phyloP scores from a whole-genome alignment of 163 green algal genomes.

The Volvox carteri region DNA sequence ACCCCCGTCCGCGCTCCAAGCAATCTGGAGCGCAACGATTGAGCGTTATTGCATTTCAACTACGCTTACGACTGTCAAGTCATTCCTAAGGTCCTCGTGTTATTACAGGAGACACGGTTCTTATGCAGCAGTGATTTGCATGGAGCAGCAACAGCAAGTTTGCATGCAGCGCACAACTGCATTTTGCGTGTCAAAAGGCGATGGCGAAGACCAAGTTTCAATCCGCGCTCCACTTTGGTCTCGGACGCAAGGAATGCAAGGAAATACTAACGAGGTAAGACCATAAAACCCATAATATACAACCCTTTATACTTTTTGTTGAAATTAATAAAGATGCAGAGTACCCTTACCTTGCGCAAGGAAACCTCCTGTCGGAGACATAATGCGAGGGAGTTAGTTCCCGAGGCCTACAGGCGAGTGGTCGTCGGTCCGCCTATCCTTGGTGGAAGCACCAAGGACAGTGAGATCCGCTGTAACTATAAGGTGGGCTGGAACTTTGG shows the following conservation, averaged over 20 bases:
- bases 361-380: not conserved
- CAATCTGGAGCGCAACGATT: constrained; percentile 1
- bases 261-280: too few relatives aligned
- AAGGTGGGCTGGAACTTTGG: not conserved
- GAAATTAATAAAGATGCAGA: not conserved
- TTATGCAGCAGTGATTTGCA: too few relatives aligned
- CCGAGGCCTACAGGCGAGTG: not conserved
- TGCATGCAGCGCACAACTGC: too few relatives aligned
- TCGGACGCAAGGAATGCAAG: not conserved
- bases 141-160: too few relatives aligned
- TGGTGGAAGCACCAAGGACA: not conserved
- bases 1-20: not conserved
- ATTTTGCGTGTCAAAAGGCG: too few relatives aligned
- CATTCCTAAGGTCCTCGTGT: too few relatives aligned
- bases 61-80: not conserved
- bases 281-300: too few relatives aligned
- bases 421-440: not conserved
- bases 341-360: not conserved
- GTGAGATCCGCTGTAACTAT: not conserved
- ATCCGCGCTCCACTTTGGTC: not conserved
- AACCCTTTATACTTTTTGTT: not conserved
- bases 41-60: not conserved
- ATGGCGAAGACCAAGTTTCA: too few relatives aligned
- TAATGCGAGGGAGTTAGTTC: not conserved
- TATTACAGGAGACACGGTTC: too few relatives aligned